These are phyloP conservation scores for Cercospora beticola DNA, from an alignment of 2,329 filamentous ascomycete species.

Conservation along the genomic window DNA sequence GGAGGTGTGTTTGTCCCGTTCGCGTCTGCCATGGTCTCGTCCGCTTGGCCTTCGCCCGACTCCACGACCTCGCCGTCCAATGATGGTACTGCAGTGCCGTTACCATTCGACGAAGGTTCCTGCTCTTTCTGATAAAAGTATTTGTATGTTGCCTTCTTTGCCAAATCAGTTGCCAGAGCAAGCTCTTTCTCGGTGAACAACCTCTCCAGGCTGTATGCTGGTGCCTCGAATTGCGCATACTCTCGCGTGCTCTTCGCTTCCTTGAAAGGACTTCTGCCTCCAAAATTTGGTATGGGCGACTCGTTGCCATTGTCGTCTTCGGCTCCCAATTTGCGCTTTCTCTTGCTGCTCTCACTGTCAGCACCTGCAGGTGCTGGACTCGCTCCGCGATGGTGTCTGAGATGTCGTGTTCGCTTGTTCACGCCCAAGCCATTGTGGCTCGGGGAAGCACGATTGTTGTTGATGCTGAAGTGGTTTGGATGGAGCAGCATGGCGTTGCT, in stretches of 20 bases:
- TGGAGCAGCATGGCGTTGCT: conserved; percentile 65
- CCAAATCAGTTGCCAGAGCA: conserved; percentile 60
- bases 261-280: conserved; percentile 51
- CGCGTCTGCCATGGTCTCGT: conserved; percentile 29
- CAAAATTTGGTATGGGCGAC: conserved; percentile 54
- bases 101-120: conserved; percentile 28
- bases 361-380: conserved; percentile 30
- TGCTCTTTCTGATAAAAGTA: conserved; percentile 54
- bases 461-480: conserved; percentile 65
- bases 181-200: conserved; percentile 68
- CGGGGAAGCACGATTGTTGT: conserved; percentile 60
- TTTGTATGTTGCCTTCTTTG: conserved; percentile 58
- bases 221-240: conserved; percentile 58
- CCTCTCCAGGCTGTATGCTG: conserved; percentile 61
- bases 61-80: conserved; percentile 36
- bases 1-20: conserved; percentile 33
- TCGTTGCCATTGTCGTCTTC: conserved; percentile 60
- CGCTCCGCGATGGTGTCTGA: conserved; percentile 53
- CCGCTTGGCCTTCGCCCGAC: conserved; percentile 28
- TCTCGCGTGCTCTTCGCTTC: conserved; percentile 54
- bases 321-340: conserved; percentile 57
- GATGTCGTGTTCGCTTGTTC: conserved; percentile 63
- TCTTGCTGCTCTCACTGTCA: conserved; percentile 49
- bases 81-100: conserved; percentile 33
- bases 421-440: conserved; percentile 52